These are phyloP conservation scores for Pseudopyrenochaeta lycopersici DNA, from an alignment of 2,329 filamentous ascomycete genomes.

Conservation along the genomic window DNA sequence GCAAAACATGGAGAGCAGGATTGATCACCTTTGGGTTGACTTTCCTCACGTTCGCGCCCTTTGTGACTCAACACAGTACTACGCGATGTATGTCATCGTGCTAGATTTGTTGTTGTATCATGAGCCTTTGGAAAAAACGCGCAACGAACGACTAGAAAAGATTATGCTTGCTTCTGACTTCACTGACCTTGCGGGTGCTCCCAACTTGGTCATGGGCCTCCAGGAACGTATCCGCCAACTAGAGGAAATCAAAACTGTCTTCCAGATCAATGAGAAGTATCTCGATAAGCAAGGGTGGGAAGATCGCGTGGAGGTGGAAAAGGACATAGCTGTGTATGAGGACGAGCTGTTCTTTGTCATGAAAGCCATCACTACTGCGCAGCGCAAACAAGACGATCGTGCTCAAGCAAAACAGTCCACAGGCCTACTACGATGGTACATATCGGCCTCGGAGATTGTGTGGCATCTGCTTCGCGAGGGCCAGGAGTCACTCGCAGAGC, in stretches of 20 bases:
- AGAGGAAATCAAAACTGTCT: constrained; percentile 95
- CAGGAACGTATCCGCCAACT: constrained; percentile 93
- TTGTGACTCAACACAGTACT: constrained; percentile 97
- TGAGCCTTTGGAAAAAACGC: constrained; percentile 96
- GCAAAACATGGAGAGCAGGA: constrained; percentile 75
- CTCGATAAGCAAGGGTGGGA: constrained; percentile 92
- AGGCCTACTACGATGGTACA: constrained; percentile 88
- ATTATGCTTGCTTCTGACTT: constrained; percentile 99
- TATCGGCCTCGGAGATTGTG: constrained; percentile 93
- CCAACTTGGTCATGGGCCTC: constrained; percentile 88
- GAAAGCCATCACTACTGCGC: constrained; percentile 98
- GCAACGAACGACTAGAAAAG: constrained; percentile 93
- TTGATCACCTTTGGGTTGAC: constrained; percentile 96
- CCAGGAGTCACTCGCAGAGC: constrained; percentile 87
- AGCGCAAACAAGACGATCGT: constrained; percentile 79
- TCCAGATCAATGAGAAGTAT: constrained; percentile 88
- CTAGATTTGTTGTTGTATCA: constrained; percentile 95
- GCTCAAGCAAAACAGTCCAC: constrained; percentile 71
- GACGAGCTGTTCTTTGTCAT: constrained; percentile 99
- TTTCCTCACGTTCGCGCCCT: constrained; percentile 94
- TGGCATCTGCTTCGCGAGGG: constrained; percentile 94
- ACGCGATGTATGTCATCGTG: constrained; percentile 97
- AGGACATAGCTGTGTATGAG: constrained; percentile 87
- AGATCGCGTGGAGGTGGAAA: constrained; percentile 86
- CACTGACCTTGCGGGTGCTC: constrained; percentile 91